These are phyloP conservation scores for Delitschia confertaspora DNA, from an alignment of 495 filamentous ascomycete species.

Conservation along the genomic window DNA sequence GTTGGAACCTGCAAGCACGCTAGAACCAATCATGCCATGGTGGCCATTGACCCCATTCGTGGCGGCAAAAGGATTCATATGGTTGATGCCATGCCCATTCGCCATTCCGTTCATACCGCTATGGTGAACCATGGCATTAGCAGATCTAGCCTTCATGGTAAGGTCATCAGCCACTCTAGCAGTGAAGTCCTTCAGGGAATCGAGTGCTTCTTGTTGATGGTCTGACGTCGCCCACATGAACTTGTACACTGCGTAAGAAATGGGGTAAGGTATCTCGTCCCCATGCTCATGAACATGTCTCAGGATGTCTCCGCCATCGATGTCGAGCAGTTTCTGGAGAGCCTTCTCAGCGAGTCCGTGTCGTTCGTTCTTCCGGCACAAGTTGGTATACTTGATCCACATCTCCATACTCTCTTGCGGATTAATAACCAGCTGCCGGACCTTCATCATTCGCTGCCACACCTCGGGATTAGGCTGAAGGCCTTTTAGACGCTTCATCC, in stretches of 20 bases:
- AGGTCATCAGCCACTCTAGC: conserved; percentile 66
- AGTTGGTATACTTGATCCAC: conserved; percentile 98
- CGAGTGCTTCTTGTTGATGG: conserved; percentile 58
- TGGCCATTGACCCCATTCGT: conserved; percentile 56
- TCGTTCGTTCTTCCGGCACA: conserved; percentile 90
- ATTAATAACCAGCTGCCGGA: conserved; percentile 80
- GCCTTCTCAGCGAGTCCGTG: conserved; percentile 95
- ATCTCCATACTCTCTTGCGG: conserved; percentile 92
- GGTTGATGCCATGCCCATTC: conserved; percentile 35
- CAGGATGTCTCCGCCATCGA: conserved; percentile 41
- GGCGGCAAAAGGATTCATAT: conserved; percentile 17
- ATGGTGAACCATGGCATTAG: conserved; percentile 39
- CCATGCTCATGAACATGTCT: conserved; percentile 15
- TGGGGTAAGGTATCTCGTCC: conserved; percentile 43
- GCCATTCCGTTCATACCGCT: conserved; percentile 40
- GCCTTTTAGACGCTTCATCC: conserved; percentile 88
- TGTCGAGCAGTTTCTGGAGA: conserved; percentile 68
- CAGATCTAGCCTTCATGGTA: conserved; percentile 46
- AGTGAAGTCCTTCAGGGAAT: conserved; percentile 74
- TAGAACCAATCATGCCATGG: conserved; percentile 31
- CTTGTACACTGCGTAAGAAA: conserved; percentile 87
- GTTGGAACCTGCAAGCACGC: conserved; percentile 26
- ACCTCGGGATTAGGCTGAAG: conserved; percentile 97
- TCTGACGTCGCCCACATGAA: conserved; percentile 79
- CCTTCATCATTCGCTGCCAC: conserved; percentile 96